Evolutionary conservation across 768 basidiomycete species (phyloP), one percentile per base, ranked within the genome.

Genomic region (Multifurca ochricompacta): DNA sequence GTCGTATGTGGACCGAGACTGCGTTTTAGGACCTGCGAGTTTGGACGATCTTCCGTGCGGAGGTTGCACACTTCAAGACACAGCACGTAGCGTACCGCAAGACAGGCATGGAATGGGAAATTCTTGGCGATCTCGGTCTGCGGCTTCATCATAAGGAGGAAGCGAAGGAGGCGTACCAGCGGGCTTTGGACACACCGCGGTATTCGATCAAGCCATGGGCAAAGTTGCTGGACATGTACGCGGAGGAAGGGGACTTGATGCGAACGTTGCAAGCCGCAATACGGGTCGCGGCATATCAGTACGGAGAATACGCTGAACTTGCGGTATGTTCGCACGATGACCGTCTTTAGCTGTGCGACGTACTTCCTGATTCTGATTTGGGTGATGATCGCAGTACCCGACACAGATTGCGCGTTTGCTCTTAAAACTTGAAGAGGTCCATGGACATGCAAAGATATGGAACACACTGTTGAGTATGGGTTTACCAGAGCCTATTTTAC

Each of bases 31-130:
- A 99, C 67, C 75, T 99, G 35, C 83, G 96, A 14, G 89, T 99
- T 4, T 98, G 95, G 87, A 99, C 96, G 1, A 98, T 99, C 64
- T 99, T 95, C 81, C 81, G 96, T 21, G 95, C 96, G 2, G 96
- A 98, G 66, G 89, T 97, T 10, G 93, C 94, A 0, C 96, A 99
- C 67, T 99, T 96, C 80, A 98, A 96, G 67, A 94, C 92, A 3
- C 95, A 98, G 68, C 94, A 96, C 60, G 88, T 98, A 53, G 93
- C 94, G 0, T 99, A 99, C 67, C 83, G 92, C 56, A 98, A 98
- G 74, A 97, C 95, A 0, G 92, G 90, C 0, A 70, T 91, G 18
- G 96, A 99, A 69, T 99, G 96, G 95, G 96, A 98, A 71, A 95
- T 98, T 42, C 75, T 99, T 21, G 96, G 95, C 8, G 96, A 98